Base-by-base conservation (phyloP, 768 basidiomycete genomes). In the Leccinum truebloodii region DNA sequence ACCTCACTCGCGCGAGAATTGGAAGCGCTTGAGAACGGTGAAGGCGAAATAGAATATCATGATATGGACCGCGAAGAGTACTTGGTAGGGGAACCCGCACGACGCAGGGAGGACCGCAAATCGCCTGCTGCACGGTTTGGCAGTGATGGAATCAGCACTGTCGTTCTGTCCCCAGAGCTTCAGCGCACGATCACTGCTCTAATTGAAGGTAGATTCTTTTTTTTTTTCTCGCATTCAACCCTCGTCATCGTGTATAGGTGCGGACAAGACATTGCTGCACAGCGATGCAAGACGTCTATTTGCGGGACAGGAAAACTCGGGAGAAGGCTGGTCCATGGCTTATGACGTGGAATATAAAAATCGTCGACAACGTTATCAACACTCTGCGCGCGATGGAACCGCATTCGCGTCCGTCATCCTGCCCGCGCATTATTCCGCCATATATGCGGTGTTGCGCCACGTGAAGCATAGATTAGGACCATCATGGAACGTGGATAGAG, bases 321-420 rank as follows among this genome's bases (percentile, higher is more conserved):
- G 72, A 13, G 73, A 79, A 57, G 62, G 59, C 30, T 92, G 90
- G 90, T 78, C 81, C 52, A 64, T 81, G 18, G 66, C 79, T 10
- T 88, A 86, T 68, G 77, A 86, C 58, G 77, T 78, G 9, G 77
- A 75, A 60, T 91, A 92, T 72, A 85, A 82, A 63, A 87, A 86
- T 13, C 75, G 78, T 46, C 75, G 77, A 55, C 87, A 90, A 67
- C 79, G 81, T 37, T 73, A 73, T 59, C 81, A 81, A 28, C 89
- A 90, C 71, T 77, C 78, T 44, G 80, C 83, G 57, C 81, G 89
- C 28, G 90, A 94, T 63, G 92, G 88, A 24, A 86, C 89, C 26
- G 94, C 94, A 5, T 95, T 94, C 71, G 88, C 89, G 14, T 86
- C 90, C 13, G 81, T 95, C 53, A 89, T 87, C n/a, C 81, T 95